Percentiles rank a stretch among this genome's conserved stretches.
Evolutionary conservation across 176 grass and related monocot species (phyloP).

Genomic region (sorghum (Sorghum bicolor)): DNA sequence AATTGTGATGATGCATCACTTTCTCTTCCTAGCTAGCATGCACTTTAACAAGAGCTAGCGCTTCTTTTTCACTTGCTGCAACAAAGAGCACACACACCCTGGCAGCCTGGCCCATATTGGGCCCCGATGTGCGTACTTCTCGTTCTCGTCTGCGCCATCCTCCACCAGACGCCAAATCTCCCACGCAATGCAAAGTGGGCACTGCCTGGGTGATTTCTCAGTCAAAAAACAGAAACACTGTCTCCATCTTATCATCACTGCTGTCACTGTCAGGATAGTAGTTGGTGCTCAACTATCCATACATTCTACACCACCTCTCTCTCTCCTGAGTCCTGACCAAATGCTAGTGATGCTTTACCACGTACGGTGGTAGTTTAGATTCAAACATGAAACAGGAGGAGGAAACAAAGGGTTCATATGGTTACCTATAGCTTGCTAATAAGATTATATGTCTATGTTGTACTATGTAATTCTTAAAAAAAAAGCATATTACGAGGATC

Average conservation of each 20-base stretch:
- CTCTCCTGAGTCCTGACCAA: slow-evolving; percentile 38
- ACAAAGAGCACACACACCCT: neutral
- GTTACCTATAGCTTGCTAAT: neutral
- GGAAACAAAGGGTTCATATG: neutral
- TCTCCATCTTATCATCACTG: slow-evolving; percentile 42
- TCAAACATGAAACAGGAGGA: neutral
- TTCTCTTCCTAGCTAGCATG: slow-evolving; percentile 6
- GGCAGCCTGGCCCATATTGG: neutral
- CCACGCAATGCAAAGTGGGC: neutral
- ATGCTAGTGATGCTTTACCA: slow-evolving; percentile 26
- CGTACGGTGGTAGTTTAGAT: slow-evolving; percentile 13
- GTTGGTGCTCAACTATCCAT: slow-evolving; percentile 25
- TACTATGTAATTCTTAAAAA: no score
- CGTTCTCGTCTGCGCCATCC: slow-evolving; percentile 14
- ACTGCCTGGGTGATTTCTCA: slow-evolving; percentile 11
- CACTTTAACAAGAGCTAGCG: neutral
- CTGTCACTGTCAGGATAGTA: slow-evolving; percentile 25
- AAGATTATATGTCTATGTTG: no score
- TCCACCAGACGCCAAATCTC: slow-evolving; percentile 31
- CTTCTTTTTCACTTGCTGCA: neutral
- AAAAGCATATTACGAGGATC: no score
- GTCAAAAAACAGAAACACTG: slow-evolving; percentile 20
- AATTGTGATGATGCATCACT: neutral
- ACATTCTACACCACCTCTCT: neutral
- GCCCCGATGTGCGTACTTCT: slow-evolving; percentile 27